Evolutionary conservation across 345 rosid species (phyloP).

Genomic region (Viola odorata): DNA sequence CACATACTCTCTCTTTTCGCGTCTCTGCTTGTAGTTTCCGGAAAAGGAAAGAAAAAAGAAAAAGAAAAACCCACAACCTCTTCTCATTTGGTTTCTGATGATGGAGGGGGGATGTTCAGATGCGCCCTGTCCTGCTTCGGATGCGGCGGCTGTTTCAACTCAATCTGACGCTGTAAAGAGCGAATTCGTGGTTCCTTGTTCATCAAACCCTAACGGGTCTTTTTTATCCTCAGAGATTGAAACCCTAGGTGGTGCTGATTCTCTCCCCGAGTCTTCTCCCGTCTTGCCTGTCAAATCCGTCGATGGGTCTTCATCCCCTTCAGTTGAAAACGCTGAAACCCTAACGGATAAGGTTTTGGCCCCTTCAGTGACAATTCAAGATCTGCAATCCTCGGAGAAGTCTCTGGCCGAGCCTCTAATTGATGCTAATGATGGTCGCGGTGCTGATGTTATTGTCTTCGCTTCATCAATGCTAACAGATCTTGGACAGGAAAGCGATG

Average conservation of each 20-base stretch:
- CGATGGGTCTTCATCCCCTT: neutral
- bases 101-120: neutral
- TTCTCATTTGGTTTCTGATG: neutral
- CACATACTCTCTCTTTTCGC: neutral
- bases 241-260: neutral
- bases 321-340: neutral
- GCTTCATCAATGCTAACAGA: conserved; percentile 1
- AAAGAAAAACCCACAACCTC: neutral
- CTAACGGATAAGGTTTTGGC: neutral
- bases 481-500: too few species aligned
- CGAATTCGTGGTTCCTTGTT: neutral
- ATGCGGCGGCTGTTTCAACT: neutral
- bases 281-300: neutral
- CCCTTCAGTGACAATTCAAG: neutral
- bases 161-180: neutral
- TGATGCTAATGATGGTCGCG: neutral
- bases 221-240: neutral
- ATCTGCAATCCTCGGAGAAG: neutral
- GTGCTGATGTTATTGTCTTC: neutral
- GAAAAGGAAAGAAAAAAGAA: neutral
- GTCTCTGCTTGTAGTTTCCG: neutral
- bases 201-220: neutral
- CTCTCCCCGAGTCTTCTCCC: neutral
- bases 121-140: neutral
- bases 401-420: neutral